Conservation (phyloP, 345 rosid species). For the Hibiscus trionum region DNA sequence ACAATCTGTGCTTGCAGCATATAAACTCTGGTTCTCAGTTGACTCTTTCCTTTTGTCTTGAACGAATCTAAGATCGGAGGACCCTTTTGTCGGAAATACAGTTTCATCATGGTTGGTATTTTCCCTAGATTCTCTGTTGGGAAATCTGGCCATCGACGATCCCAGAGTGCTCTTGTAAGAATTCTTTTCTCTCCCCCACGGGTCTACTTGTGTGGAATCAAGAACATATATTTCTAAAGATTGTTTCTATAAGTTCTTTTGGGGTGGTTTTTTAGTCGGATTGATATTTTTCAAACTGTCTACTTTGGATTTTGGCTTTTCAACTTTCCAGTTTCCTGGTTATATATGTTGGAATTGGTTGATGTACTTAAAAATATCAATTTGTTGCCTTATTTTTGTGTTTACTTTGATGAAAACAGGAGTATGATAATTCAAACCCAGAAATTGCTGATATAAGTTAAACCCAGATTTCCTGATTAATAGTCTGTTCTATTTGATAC, state of each 20-base stretch:
- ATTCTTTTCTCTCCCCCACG: not conserved
- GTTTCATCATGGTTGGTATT: conserved; percentile 64
- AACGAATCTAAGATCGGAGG: not conserved
- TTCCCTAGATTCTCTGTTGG: conserved; percentile 79
- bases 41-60: not conserved
- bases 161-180: conserved; percentile 11
- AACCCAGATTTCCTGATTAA: not conserved
- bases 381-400: not conserved
- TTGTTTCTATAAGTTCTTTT: not conserved
- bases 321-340: not conserved
- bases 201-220: not conserved
- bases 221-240: conserved; percentile 4
- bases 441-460: not conserved
- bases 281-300: not conserved
- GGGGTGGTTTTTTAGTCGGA: not conserved
- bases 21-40: conserved; percentile 1
- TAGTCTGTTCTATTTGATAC: not conserved
- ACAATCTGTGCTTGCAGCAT: not conserved
- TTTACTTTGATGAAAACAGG: conserved; percentile 1
- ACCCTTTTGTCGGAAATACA: conserved; percentile 2
- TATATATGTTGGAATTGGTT: not conserved
- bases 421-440: not conserved
- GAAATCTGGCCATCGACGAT: conserved; percentile 61
- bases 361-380: not conserved
- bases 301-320: not conserved